Percentiles rank a stretch among this genome's conserved stretches.
Evolutionary conservation across 2,329 filamentous ascomycete species (phyloP).

Genomic region (Ceratocystis cacaofunesta): DNA sequence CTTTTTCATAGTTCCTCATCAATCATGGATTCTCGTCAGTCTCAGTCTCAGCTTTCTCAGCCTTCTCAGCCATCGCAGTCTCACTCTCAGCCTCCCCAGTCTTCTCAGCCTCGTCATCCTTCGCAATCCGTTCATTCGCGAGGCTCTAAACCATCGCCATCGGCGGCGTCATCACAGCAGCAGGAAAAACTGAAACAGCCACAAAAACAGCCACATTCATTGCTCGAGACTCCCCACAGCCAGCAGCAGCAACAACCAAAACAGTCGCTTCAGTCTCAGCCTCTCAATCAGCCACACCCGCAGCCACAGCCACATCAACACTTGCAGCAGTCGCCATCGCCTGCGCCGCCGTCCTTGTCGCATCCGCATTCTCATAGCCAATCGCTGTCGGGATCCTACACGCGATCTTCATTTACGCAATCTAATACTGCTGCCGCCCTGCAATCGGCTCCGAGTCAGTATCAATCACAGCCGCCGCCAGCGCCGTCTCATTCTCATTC

Average conservation of each 20-base stretch:
- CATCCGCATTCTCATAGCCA: neutral
- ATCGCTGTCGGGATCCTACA: neutral
- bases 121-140: neutral
- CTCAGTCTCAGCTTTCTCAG: constrained; percentile 12
- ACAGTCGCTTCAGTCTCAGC: neutral
- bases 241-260: neutral
- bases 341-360: neutral
- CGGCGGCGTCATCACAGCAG: neutral
- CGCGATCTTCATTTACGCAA: neutral
- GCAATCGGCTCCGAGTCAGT: neutral
- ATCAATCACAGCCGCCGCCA: neutral
- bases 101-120: constrained; percentile 15
- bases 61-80: constrained; percentile 3
- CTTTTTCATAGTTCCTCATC: neutral
- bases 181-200: neutral
- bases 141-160: constrained; percentile 4
- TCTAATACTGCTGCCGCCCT: neutral
- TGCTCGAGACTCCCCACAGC: neutral
- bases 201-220: neutral
- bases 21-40: constrained; percentile 16
- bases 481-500: constrained; percentile 1
- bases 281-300: constrained; percentile 1
- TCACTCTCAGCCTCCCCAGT: constrained; percentile 8
- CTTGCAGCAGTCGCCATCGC: neutral
- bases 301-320: constrained; percentile 6